Percentiles rank a stretch among this genome's conserved stretches.
Evolutionary conservation across 495 filamentous ascomycete species (phyloP).

Genomic region (Xylaria longipes): DNA sequence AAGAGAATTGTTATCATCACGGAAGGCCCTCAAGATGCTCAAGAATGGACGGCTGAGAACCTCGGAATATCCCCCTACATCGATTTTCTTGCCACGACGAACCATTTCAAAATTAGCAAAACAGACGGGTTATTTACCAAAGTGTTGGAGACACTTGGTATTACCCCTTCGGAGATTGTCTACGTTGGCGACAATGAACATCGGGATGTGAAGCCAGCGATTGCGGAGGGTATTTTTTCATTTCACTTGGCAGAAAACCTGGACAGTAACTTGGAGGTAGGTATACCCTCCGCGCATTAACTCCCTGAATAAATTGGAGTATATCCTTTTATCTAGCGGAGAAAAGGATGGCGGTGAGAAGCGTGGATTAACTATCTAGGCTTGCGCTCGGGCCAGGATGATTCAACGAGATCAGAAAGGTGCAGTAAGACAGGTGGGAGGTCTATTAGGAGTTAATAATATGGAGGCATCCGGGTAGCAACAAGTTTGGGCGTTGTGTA

Average conservation of each 20-base stretch:
- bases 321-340: conserved; percentile 6
- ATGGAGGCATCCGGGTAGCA: background rate
- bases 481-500: background rate
- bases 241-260: conserved; percentile 19
- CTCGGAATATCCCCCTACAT: conserved; percentile 37
- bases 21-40: conserved; percentile 50
- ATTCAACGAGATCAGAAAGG: background rate
- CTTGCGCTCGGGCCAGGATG: background rate
- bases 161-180: conserved; percentile 37
- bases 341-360: background rate
- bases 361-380: background rate
- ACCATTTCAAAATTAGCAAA: conserved; percentile 40
- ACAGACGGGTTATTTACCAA: conserved; percentile 44
- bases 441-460: no score
- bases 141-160: conserved; percentile 39
- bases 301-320: conserved; percentile 15
- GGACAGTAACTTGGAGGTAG: conserved; percentile 2
- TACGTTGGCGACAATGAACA: conserved; percentile 45
- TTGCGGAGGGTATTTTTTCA: conserved; percentile 22
- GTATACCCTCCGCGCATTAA: conserved; percentile 21
- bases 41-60: conserved; percentile 45
- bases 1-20: conserved; percentile 48
- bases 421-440: no score
- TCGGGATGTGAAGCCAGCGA: conserved; percentile 42
- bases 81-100: conserved; percentile 47